phyloP scores from a whole-genome alignment of 2,329 filamentous ascomycete species.

The Penicillium nordicum region DNA sequence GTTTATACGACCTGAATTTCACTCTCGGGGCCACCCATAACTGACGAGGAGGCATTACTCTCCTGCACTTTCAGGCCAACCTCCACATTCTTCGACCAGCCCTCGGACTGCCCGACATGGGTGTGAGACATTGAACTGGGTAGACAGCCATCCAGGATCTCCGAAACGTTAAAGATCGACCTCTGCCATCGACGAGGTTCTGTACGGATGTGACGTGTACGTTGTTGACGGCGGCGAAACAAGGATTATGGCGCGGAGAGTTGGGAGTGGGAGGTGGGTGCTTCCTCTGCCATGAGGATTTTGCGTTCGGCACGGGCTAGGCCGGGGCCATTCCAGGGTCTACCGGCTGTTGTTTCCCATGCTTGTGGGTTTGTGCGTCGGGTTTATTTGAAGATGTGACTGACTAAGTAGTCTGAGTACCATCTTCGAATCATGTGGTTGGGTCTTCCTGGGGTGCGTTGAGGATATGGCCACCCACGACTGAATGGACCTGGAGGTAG shows the following conservation, averaged over 20 bases:
- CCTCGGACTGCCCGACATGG: neutral
- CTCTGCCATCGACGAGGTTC: conserved; percentile 62
- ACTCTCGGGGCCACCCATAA: neutral
- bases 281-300: conserved; percentile 41
- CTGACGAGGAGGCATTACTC: neutral
- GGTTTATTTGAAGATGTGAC: conserved; percentile 64
- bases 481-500: conserved; percentile 54
- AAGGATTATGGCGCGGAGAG: conserved; percentile 77
- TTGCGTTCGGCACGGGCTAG: conserved; percentile 49
- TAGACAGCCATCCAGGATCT: neutral
- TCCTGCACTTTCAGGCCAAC: neutral
- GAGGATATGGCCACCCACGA: conserved; percentile 54
- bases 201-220: conserved; percentile 88
- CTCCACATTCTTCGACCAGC: neutral
- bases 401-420: conserved; percentile 71
- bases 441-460: neutral
- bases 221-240: conserved; percentile 90
- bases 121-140: neutral
- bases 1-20: neutral
- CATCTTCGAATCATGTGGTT: neutral
- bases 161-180: conserved; percentile 2
- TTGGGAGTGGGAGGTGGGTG: conserved; percentile 55
- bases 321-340: conserved; percentile 90
- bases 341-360: conserved; percentile 65
- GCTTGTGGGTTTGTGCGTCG: conserved; percentile 66